Evolutionary conservation across 371 early-diverging fungal species (phyloP).

Genomic region (Mucor piriformis): DNA sequence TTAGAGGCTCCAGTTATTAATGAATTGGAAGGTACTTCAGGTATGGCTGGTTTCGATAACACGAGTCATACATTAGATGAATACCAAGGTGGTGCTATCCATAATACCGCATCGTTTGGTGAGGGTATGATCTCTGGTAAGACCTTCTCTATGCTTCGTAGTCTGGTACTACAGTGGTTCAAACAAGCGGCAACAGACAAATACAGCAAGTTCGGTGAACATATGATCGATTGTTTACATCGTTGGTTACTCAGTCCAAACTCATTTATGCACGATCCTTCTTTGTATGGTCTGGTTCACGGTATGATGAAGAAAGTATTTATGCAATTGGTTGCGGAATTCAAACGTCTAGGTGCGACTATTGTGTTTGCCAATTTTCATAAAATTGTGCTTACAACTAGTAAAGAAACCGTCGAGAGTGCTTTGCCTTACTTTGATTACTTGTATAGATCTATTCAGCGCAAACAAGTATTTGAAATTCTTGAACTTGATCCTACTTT

Average conservation of each 20-base stretch:
- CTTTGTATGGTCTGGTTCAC: conserved; percentile 75
- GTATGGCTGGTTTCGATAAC: conserved; percentile 51
- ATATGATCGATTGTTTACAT: conserved; percentile 81
- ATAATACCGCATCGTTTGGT: conserved; percentile 47
- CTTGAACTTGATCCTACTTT: conserved; percentile 63
- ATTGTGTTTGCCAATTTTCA: conserved; percentile 83
- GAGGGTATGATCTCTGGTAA: conserved; percentile 66
- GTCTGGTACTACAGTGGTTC: conserved; percentile 79
- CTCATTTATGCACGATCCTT: conserved; percentile 86
- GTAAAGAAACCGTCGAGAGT: conserved; percentile 71
- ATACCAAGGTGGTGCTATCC: conserved; percentile 50
- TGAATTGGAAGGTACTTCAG: conserved; percentile 73
- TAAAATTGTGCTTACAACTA: conserved; percentile 79
- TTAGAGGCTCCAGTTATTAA: conserved; percentile 75
- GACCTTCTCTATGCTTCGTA: conserved; percentile 75
- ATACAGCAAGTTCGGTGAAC: conserved; percentile 39
- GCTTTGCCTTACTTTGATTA: conserved; percentile 79
- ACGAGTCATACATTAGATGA: conserved; percentile 54
- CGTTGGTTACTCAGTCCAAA: conserved; percentile 85
- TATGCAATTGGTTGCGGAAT: conserved; percentile 79
- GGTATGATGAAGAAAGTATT: conserved; percentile 89
- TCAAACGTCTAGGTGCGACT: conserved; percentile 74
- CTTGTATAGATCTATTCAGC: conserved; percentile 66
- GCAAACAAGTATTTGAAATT: conserved; percentile 76
- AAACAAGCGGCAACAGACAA: conserved; percentile 44